Evolutionary conservation across 371 early-diverging fungal species (phyloP).

Genomic region (Mortierella sp.): DNA sequence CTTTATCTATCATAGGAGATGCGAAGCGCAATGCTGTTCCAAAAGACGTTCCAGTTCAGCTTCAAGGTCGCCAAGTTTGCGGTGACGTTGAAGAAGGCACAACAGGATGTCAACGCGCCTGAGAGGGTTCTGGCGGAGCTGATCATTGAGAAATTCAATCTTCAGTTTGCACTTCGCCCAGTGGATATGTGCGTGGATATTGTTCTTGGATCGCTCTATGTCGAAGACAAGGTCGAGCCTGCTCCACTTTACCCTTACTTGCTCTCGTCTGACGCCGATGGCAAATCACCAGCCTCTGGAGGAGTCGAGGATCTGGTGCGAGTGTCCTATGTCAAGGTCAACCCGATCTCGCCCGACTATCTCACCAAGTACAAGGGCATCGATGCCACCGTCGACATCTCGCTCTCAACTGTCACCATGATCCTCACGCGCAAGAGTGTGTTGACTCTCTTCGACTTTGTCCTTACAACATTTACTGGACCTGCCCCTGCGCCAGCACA

Average conservation of each 20-base stretch:
- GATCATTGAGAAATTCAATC: constrained; percentile 78
- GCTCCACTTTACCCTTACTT: constrained; percentile 78
- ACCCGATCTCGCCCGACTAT: constrained; percentile 85
- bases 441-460: constrained; percentile 87
- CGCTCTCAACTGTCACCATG: constrained; percentile 87
- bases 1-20: constrained; percentile 23
- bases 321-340: constrained; percentile 82
- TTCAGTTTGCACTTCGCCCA: constrained; percentile 80
- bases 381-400: constrained; percentile 87
- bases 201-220: constrained; percentile 79
- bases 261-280: constrained; percentile 71
- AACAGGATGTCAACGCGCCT: constrained; percentile 51
- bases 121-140: constrained; percentile 78
- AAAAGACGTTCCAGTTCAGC: constrained; percentile 73
- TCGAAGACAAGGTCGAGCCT: constrained; percentile 82
- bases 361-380: constrained; percentile 80
- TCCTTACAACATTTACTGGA: constrained; percentile 87
- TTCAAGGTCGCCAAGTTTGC: constrained; percentile 84
- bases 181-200: constrained; percentile 84
- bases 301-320: constrained; percentile 73
- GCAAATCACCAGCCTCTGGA: constrained; percentile 41
- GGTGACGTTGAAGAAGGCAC: constrained; percentile 72
- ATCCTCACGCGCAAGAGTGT: constrained; percentile 91
- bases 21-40: constrained; percentile 55
- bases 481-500: constrained; percentile 32